Evolutionary conservation across 768 basidiomycete species (phyloP), one percentile per base, ranked within the genome.

Genomic region (Pleurotus djamor): DNA sequence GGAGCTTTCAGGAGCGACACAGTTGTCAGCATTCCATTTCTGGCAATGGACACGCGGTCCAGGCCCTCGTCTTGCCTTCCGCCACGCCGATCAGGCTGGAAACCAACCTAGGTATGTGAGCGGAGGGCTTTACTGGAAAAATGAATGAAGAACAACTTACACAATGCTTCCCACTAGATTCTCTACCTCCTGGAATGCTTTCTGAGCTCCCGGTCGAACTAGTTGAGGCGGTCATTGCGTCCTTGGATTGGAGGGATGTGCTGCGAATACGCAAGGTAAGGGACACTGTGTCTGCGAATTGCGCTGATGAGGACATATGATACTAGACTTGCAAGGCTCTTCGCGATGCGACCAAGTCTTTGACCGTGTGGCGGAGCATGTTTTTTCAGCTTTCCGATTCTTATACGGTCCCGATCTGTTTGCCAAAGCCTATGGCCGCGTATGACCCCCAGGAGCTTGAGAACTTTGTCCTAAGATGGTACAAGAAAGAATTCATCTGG

Each of bases 1-100:
- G 21, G 21, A 28, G 21, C 48, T 71, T 63, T 28, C 78, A 28
- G 21, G n/a, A n/a, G n/a, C n/a, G n/a, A n/a, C n/a, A n/a, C n/a
- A n/a, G n/a, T n/a, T n/a, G n/a, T n/a, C n/a, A n/a, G n/a, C n/a
- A n/a, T n/a, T n/a, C n/a, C n/a, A n/a, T n/a, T n/a, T n/a, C n/a
- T n/a, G n/a, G n/a, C n/a, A n/a, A n/a, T n/a, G n/a, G n/a, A n/a
- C n/a, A n/a, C n/a, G n/a, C n/a, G n/a, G n/a, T n/a, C n/a, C n/a
- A n/a, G n/a, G n/a, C n/a, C n/a, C n/a, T n/a, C n/a, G n/a, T n/a
- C n/a, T n/a, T n/a, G n/a, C n/a, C n/a, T n/a, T n/a, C n/a, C n/a
- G n/a, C n/a, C n/a, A n/a, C n/a, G n/a, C n/a, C n/a, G n/a, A n/a
- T n/a, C n/a, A n/a, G n/a, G n/a, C n/a, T n/a, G n/a, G n/a, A n/a